These are phyloP conservation scores for Fraxinus paxiana DNA, from an alignment of 305 asterid species.

Conservation along the genomic window DNA sequence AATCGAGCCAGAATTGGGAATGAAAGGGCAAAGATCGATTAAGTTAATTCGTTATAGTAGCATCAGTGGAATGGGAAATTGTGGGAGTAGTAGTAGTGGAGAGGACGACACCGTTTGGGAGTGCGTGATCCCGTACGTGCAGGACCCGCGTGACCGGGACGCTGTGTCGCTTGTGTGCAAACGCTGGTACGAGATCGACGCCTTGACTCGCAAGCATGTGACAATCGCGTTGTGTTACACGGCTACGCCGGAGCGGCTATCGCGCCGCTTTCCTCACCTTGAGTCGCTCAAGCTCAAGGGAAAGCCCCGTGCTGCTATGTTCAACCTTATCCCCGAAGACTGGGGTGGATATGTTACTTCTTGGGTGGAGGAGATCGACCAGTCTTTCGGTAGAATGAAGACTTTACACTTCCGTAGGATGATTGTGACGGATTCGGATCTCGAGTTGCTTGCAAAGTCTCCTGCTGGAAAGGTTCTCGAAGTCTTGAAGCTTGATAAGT, in stretches of 20 bases:
- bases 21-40: background rate
- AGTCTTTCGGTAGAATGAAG: conserved; percentile 45
- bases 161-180: conserved; percentile 59
- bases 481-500: conserved; percentile 70
- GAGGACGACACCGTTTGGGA: conserved; percentile 68
- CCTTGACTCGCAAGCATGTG: conserved; percentile 75
- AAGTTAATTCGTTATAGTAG: background rate
- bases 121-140: conserved; percentile 70
- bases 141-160: conserved; percentile 70
- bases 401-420: conserved; percentile 79
- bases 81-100: background rate
- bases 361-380: conserved; percentile 59
- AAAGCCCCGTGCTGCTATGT: conserved; percentile 98
- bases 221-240: conserved; percentile 90
- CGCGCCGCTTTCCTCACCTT: conserved; percentile 60
- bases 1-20: background rate
- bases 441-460: conserved; percentile 46
- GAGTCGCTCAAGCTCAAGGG: conserved; percentile 89
- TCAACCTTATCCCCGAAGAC: conserved; percentile 77
- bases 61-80: background rate
- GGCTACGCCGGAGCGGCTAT: conserved; percentile 51
- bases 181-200: conserved; percentile 71
- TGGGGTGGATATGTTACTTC: conserved; percentile 91
- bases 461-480: conserved; percentile 43
- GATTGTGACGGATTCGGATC: conserved; percentile 88